Conservation (phyloP, 345 rosid species). For the Gynandropsis gynandra region DNA sequence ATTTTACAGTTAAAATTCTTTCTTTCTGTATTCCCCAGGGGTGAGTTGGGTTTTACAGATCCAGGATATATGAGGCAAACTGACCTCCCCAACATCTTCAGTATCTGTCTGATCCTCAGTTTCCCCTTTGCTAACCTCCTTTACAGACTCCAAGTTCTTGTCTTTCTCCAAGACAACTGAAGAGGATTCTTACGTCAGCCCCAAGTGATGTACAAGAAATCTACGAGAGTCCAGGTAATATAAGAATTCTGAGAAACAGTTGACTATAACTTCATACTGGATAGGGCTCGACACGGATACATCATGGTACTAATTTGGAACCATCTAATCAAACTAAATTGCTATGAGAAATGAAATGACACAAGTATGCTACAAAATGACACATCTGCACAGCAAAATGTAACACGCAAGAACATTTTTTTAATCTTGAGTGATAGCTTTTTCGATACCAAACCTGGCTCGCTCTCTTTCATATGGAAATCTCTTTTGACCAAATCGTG, state of each 20-base stretch:
- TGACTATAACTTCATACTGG: slow-evolving; percentile 6
- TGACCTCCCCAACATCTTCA: slow-evolving; percentile 44
- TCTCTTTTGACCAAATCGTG: slow-evolving; percentile 37
- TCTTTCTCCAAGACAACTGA: slow-evolving; percentile 32
- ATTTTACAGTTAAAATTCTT: too few species aligned
- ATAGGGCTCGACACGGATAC: slow-evolving; percentile 2
- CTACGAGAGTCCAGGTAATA: background rate
- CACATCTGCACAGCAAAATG: background rate
- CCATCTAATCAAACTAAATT: background rate
- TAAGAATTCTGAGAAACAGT: background rate
- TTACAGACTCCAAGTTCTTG: slow-evolving; percentile 34
- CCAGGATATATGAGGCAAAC: background rate
- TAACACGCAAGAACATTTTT: background rate
- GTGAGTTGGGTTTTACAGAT: too few species aligned
- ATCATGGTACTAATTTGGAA: slow-evolving; percentile 1
- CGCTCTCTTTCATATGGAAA: slow-evolving; percentile 30
- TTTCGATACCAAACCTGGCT: slow-evolving; percentile 37
- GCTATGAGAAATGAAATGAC: slow-evolving; percentile 16
- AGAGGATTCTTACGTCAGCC: slow-evolving; percentile 32
- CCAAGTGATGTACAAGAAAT: slow-evolving; percentile 17
- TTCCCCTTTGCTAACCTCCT: slow-evolving; percentile 29
- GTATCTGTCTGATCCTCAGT: slow-evolving; percentile 39
- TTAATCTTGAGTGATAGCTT: slow-evolving; percentile 7
- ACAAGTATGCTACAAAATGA: slow-evolving; percentile 11
- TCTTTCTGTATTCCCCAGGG: too few species aligned